These are phyloP conservation scores for Calendula officinalis DNA, from an alignment of 129 eudicot genomes.

Conservation along the genomic window DNA sequence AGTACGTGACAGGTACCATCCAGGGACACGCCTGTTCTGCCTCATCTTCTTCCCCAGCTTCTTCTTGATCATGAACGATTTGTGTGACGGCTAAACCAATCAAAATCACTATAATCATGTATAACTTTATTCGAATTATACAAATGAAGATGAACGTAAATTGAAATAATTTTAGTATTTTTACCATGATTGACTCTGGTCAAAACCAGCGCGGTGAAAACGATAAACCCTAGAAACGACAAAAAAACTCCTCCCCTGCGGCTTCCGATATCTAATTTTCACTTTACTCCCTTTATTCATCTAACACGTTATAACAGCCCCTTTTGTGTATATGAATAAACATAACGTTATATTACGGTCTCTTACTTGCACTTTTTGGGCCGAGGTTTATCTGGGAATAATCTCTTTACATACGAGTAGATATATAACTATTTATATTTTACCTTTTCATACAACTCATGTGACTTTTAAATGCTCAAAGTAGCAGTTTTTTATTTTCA, in stretches of 20 bases:
- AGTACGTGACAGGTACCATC: constrained; percentile 67
- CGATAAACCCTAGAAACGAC: constrained; percentile 26
- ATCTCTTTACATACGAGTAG: no score
- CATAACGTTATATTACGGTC: no score
- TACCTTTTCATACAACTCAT: no score
- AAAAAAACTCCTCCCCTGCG: background rate
- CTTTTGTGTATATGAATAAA: background rate
- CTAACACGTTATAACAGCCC: background rate
- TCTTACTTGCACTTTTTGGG: no score
- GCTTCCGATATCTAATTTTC: background rate
- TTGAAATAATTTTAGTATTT: background rate
- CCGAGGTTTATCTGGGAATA: no score
- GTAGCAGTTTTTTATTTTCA: no score
- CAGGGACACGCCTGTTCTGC: constrained; percentile 71
- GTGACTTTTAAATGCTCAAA: no score
- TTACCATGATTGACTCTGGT: constrained; percentile 28
- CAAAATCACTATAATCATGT: constrained; percentile 5
- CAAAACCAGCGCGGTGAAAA: constrained; percentile 10
- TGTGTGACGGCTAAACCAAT: constrained; percentile 70
- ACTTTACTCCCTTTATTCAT: constrained; percentile 6
- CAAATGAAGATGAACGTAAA: background rate
- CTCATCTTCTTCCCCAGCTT: constrained; percentile 86
- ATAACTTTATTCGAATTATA: background rate
- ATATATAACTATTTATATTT: no score
- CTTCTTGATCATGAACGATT: constrained; percentile 79